These are phyloP conservation scores for Yamadazyma takamatsuzukensis DNA, from an alignment of 805 yeast genomes.

Conservation along the genomic window DNA sequence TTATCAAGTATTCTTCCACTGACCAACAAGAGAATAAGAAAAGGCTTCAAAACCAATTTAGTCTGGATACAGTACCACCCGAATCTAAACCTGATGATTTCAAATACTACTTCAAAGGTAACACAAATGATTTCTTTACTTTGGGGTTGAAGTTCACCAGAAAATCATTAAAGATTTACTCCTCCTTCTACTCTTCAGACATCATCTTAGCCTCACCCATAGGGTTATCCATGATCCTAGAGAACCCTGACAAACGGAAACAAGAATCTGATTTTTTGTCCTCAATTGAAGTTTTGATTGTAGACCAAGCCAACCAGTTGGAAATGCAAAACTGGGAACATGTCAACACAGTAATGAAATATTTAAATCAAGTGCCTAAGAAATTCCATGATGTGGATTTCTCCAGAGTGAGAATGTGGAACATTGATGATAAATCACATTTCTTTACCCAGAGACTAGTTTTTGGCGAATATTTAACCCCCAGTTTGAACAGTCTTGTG, in stretches of 20 bases:
- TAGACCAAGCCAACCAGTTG: constrained; percentile 82
- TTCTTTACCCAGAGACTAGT: constrained; percentile 74
- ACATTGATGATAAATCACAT: constrained; percentile 75
- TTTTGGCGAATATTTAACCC: constrained; percentile 74
- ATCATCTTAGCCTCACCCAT: constrained; percentile 87
- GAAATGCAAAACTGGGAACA: constrained; percentile 95
- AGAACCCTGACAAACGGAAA: constrained; percentile 51
- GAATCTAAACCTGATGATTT: constrained; percentile 79
- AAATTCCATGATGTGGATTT: constrained; percentile 81
- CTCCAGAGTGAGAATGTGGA: constrained; percentile 88
- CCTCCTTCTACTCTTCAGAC: constrained; percentile 82
- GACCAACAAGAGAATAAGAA: constrained; percentile 78
- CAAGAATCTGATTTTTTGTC: constrained; percentile 79
- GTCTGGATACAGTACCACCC: constrained; percentile 43
- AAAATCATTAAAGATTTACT: constrained; percentile 77
- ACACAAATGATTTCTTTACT: constrained; percentile 87
- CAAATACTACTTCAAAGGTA: constrained; percentile 75
- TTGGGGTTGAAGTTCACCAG: constrained; percentile 89
- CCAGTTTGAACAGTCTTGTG: constrained; percentile 68
- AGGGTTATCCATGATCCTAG: constrained; percentile 74
- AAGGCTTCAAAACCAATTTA: constrained; percentile 71
- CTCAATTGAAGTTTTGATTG: constrained; percentile 76
- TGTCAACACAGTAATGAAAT: constrained; percentile 58
- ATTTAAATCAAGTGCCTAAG: constrained; percentile 73
- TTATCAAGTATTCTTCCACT: constrained; percentile 61